phyloP scores from a whole-genome alignment of 2,329 filamentous ascomycete species.

The Fonsecaea nubica region DNA sequence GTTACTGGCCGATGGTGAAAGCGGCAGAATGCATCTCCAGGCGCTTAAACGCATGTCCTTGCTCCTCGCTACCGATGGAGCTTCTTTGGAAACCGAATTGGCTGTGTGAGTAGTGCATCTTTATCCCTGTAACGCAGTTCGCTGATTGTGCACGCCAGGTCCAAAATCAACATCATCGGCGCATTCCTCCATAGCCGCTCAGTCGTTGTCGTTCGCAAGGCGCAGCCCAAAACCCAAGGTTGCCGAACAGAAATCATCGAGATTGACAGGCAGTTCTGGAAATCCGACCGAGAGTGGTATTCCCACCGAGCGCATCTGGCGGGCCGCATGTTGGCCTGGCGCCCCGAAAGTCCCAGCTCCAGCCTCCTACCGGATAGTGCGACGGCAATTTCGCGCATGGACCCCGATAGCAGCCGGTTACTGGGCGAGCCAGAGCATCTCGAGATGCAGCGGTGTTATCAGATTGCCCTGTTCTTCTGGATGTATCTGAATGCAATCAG shows the following conservation, averaged over 20 bases:
- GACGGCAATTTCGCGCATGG: constrained; percentile 25
- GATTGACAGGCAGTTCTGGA: constrained; percentile 29
- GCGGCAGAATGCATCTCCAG: constrained; percentile 30
- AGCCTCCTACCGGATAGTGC: constrained; percentile 19
- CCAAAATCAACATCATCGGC: constrained; percentile 34
- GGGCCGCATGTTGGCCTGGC: constrained; percentile 30
- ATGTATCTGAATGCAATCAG: constrained; percentile 29
- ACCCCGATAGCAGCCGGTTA: constrained; percentile 15
- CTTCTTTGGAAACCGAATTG: constrained; percentile 24
- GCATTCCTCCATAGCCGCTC: constrained; percentile 30
- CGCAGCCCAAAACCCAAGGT: not conserved
- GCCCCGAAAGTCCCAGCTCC: constrained; percentile 26
- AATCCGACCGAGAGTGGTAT: constrained; percentile 31
- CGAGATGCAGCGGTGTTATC: constrained; percentile 32
- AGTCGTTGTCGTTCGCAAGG: constrained; percentile 19
- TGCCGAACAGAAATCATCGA: constrained; percentile 25
- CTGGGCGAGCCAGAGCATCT: constrained; percentile 10
- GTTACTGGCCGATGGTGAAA: constrained; percentile 31
- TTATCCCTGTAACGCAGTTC: not conserved
- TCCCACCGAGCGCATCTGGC: constrained; percentile 22
- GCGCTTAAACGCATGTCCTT: constrained; percentile 23
- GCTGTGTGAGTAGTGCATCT: constrained; percentile 22
- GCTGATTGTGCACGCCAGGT: constrained; percentile 16
- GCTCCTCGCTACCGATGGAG: constrained; percentile 10
- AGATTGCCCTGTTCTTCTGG: constrained; percentile 34